Conservation (phyloP, 371 early-diverging fungal species). For the Coemansia sp. region DNA sequence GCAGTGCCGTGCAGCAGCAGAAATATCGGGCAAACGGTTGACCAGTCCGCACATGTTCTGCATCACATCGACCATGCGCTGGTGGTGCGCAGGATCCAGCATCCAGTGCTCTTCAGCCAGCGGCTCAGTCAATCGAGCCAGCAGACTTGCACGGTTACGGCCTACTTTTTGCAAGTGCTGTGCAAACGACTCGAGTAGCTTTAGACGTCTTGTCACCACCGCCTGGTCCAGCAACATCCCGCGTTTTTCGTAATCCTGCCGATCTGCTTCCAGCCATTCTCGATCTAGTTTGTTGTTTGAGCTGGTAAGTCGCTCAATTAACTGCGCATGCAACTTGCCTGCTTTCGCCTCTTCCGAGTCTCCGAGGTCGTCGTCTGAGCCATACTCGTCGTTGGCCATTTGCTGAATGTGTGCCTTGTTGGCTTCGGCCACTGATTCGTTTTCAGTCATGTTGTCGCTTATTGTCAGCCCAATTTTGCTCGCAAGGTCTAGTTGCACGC, state of each 20-base stretch:
- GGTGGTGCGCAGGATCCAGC: slow-evolving; percentile 32
- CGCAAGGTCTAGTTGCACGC: slow-evolving; percentile 20
- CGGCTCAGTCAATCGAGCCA: slow-evolving; percentile 31
- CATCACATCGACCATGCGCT: slow-evolving; percentile 34
- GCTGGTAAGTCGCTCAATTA: slow-evolving; percentile 4
- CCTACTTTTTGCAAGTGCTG: slow-evolving; percentile 26
- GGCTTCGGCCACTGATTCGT: neutral
- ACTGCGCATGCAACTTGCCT: neutral
- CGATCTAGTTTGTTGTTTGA: neutral
- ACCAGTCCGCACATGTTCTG: slow-evolving; percentile 27
- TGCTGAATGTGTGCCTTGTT: slow-evolving; percentile 12
- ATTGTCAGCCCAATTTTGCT: slow-evolving; percentile 19
- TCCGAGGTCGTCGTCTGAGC: slow-evolving; percentile 37
- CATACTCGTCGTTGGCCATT: slow-evolving; percentile 23
- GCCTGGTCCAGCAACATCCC: slow-evolving; percentile 29
- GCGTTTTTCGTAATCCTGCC: slow-evolving; percentile 23
- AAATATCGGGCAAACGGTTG: slow-evolving; percentile 23
- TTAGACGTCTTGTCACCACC: slow-evolving; percentile 13
- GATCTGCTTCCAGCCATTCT: slow-evolving; percentile 17
- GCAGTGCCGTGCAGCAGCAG: slow-evolving; percentile 32
- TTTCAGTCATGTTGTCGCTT: neutral
- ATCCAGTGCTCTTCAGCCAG: slow-evolving; percentile 45
- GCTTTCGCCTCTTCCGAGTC: slow-evolving; percentile 28
- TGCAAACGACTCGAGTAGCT: slow-evolving; percentile 19
- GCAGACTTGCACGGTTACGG: slow-evolving; percentile 20